A percentile compares a stretch with the other conserved stretches of the same genome.
These are phyloP conservation scores for Populus euphratica DNA, from an alignment of 345 rosid genomes.

Conservation along the genomic window DNA sequence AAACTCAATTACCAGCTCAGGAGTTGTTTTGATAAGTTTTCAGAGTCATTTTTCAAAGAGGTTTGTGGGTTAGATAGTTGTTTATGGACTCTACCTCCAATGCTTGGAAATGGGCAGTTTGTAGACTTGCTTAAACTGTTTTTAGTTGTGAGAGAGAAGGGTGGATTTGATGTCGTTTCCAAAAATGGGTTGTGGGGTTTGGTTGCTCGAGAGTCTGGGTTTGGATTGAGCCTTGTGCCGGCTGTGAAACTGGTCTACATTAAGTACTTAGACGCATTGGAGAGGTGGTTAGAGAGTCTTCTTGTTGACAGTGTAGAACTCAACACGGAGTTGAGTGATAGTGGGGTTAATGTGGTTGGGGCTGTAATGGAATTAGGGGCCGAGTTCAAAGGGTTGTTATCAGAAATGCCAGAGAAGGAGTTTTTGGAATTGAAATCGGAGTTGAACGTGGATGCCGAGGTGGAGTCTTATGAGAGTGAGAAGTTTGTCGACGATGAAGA, in stretches of 20 bases:
- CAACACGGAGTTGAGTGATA: background rate
- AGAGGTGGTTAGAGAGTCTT: constrained; percentile 39
- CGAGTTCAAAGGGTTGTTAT: constrained; percentile 34
- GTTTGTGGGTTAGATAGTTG: constrained; percentile 10
- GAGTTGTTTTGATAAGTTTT: constrained; percentile 5
- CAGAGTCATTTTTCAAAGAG: constrained; percentile 5
- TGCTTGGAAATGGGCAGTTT: constrained; percentile 49
- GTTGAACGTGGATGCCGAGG: constrained; percentile 14
- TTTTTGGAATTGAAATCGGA: constrained; percentile 13
- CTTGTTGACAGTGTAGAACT: constrained; percentile 2
- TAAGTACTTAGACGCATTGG: constrained; percentile 47
- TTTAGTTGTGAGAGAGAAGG: constrained; percentile 45
- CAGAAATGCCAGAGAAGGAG: constrained; percentile 7
- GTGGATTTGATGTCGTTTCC: constrained; percentile 44
- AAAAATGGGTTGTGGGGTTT: constrained; percentile 41
- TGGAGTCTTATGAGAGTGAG: constrained; percentile 27
- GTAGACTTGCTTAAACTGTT: constrained; percentile 53
- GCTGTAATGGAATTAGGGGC: constrained; percentile 31
- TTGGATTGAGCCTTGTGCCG: constrained; percentile 26
- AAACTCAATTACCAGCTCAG: background rate
- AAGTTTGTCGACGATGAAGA: constrained; percentile 26
- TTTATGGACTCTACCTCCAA: constrained; percentile 31
- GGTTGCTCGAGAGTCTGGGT: constrained; percentile 50
- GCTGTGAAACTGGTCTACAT: constrained; percentile 44
- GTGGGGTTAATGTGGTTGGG: constrained; percentile 18